phyloP scores from a whole-genome alignment of 768 basidiomycete species.

The Suillus fuscotomentosus region DNA sequence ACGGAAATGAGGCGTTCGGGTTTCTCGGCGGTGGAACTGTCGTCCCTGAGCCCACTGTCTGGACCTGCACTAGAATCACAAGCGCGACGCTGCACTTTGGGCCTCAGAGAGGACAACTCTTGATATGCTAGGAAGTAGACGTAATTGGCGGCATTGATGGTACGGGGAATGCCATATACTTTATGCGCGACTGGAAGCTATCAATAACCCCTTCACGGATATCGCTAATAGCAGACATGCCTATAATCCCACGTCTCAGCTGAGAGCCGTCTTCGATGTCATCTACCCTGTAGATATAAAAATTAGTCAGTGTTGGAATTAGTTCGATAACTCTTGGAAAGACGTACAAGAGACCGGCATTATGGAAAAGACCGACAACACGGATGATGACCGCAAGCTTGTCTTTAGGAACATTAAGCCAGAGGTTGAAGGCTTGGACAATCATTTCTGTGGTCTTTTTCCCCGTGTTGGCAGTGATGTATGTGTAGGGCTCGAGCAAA shows the following conservation, averaged over 20 bases:
- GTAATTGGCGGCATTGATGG: constrained; percentile 93
- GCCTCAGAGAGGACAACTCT: constrained; percentile 51
- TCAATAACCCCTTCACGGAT: neutral
- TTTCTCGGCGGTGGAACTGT: neutral
- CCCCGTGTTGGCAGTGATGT: constrained; percentile 78
- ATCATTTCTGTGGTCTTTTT: constrained; percentile 85
- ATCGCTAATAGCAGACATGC: constrained; percentile 29
- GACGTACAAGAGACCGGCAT: constrained; percentile 79
- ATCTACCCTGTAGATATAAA: constrained; percentile 58
- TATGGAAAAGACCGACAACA: constrained; percentile 87
- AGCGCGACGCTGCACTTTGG: neutral
- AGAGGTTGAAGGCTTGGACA: constrained; percentile 86
- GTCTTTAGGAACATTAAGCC: constrained; percentile 76
- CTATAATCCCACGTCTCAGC: constrained; percentile 77
- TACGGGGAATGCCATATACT: constrained; percentile 92
- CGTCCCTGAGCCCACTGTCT: neutral
- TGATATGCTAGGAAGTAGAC: constrained; percentile 89
- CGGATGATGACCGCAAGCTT: constrained; percentile 68
- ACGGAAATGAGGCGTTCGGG: constrained; percentile 26
- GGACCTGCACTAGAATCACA: neutral
- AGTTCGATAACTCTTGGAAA: neutral
- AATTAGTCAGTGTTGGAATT: neutral
- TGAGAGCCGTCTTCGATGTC: constrained; percentile 91
- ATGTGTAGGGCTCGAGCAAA: constrained; percentile 82
- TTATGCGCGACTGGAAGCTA: constrained; percentile 79